phyloP scores from a whole-genome alignment of 192 early-diverging fungal genomes.

The Coemansia sp. region DNA sequence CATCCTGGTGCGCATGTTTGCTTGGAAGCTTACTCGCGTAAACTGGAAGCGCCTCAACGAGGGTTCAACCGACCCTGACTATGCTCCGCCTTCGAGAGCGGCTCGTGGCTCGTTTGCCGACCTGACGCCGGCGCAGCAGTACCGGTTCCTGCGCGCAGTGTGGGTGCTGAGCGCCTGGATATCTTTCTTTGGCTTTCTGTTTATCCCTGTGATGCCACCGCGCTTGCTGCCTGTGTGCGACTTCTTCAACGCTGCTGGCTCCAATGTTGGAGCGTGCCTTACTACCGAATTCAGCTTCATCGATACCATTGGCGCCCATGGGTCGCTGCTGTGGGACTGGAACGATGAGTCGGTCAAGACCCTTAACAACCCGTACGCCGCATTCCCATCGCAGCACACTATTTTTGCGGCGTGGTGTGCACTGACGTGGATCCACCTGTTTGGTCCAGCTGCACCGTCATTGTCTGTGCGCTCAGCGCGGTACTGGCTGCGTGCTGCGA shows the following conservation, averaged over 20 bases:
- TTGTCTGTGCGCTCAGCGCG: conserved; percentile 17
- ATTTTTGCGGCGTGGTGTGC: conserved; percentile 55
- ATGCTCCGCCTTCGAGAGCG: conserved; percentile 22
- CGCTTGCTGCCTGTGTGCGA: conserved; percentile 54
- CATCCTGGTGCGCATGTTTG: conserved; percentile 55
- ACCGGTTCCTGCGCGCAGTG: conserved; percentile 54
- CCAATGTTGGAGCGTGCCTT: conserved; percentile 53
- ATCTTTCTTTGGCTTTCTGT: conserved; percentile 50
- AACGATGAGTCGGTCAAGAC: conserved; percentile 57
- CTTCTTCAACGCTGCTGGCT: conserved; percentile 49
- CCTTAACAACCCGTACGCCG: conserved; percentile 57
- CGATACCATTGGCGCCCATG: conserved; percentile 49
- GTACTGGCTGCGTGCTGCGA: conserved; percentile 43
- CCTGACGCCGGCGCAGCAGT: conserved; percentile 54
- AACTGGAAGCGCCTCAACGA: conserved; percentile 57
- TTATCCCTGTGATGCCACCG: conserved; percentile 56
- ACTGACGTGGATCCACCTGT: conserved; percentile 46
- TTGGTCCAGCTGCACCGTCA: conserved; percentile 35
- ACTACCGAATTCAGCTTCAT: conserved; percentile 48
- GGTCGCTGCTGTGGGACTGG: conserved; percentile 58
- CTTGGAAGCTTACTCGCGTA: conserved; percentile 52
- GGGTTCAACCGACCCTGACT: conserved; percentile 30
- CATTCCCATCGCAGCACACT: conserved; percentile 56
- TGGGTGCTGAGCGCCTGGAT: conserved; percentile 56
- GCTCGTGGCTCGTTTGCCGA: conserved; percentile 36